Conservation (phyloP, 2,329 filamentous ascomycete species). For the Pseudocercospora vitis region DNA sequence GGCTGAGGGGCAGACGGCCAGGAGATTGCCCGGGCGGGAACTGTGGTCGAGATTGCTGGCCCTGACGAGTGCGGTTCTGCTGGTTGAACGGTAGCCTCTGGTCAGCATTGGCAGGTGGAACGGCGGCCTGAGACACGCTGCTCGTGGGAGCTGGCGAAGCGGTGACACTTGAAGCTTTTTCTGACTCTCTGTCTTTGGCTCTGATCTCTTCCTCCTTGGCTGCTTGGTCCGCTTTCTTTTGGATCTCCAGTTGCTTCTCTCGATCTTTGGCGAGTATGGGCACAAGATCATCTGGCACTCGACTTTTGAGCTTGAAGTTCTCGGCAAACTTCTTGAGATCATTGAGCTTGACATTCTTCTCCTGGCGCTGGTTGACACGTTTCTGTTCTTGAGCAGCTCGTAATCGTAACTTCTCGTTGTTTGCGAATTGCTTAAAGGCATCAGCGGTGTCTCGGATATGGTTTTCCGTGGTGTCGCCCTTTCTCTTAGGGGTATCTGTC, state of each 20-base stretch:
- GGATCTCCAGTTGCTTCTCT: conserved; percentile 88
- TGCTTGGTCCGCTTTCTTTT: conserved; percentile 79
- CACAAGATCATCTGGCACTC: conserved; percentile 86
- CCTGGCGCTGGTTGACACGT: conserved; percentile 59
- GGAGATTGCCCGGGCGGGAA: conserved; percentile 8
- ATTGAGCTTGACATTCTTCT: conserved; percentile 89
- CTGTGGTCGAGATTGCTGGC: conserved; percentile 7
- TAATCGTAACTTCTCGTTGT: conserved; percentile 60
- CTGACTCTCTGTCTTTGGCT: conserved; percentile 42
- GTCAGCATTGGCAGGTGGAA: conserved; percentile 4
- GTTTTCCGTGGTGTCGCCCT: conserved; percentile 57
- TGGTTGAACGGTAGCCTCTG: conserved; percentile 18
- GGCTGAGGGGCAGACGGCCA: conserved; percentile 17
- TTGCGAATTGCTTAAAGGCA: conserved; percentile 65
- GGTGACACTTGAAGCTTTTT: conserved; percentile 23
- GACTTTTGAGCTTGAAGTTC: conserved; percentile 91
- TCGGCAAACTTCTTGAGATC: conserved; percentile 94
- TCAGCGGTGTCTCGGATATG: conserved; percentile 62
- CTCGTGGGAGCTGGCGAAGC: conserved; percentile 27
- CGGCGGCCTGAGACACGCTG: conserved; percentile 14
- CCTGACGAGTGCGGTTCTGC: conserved; percentile 7
- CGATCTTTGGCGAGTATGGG: conserved; percentile 96
- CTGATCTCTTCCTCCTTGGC: conserved; percentile 57
- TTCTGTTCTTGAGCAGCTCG: conserved; percentile 56
- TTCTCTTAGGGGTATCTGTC: conserved; percentile 21